Percentiles rank a stretch among this genome's conserved stretches.
Conservation (phyloP, 2,329 filamentous ascomycete genomes). For the Fusarium xylarioides region DNA sequence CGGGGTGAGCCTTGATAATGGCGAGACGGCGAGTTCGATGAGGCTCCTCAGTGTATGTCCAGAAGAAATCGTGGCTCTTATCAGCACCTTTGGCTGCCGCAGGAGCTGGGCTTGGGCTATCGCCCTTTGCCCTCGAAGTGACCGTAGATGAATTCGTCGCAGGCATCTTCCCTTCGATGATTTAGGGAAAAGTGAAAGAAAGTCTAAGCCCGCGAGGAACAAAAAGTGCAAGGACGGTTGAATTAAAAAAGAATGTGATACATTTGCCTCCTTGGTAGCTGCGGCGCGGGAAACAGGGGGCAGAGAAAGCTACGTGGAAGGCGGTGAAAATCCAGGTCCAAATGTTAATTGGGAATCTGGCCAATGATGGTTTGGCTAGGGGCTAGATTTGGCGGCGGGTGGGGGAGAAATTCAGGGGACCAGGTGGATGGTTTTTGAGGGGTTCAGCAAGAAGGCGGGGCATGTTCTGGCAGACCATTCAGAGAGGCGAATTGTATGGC, state of each 20-base stretch:
- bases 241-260: conserved; percentile 26
- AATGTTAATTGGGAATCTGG: conserved; percentile 12
- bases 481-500: conserved; percentile 26
- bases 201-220: neutral
- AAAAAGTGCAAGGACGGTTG: neutral
- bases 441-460: conserved; percentile 34
- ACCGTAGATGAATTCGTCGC: conserved; percentile 48
- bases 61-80: conserved; percentile 76
- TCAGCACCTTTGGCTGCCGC: conserved; percentile 16
- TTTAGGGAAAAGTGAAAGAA: neutral
- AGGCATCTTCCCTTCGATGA: conserved; percentile 21
- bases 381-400: conserved; percentile 16
- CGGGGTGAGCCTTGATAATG: conserved; percentile 98
- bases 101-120: conserved; percentile 29
- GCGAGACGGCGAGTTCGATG: conserved; percentile 89
- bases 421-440: conserved; percentile 27
- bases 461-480: conserved; percentile 19
- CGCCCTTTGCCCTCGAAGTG: conserved; percentile 45
- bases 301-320: conserved; percentile 38
- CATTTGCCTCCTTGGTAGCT: conserved; percentile 26
- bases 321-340: conserved; percentile 38
- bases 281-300: conserved; percentile 17
- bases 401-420: conserved; percentile 30
- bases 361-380: conserved; percentile 26
- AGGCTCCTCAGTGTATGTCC: conserved; percentile 98